Conservation (phyloP, 2,329 filamentous ascomycete genomes). For the Colletotrichum sp. region DNA sequence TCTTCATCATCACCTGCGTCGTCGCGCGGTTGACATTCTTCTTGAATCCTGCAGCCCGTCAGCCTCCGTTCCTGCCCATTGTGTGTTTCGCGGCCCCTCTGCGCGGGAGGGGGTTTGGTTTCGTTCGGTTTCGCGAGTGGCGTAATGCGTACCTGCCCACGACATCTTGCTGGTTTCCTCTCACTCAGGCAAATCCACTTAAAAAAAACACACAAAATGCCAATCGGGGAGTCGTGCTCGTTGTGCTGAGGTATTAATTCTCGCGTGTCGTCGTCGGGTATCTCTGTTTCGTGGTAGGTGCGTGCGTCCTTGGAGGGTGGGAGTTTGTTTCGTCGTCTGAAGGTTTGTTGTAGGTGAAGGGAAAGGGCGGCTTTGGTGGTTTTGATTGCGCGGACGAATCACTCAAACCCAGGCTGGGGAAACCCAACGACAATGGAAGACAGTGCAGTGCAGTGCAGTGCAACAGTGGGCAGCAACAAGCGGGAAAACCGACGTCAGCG, state of each 20-base stretch:
- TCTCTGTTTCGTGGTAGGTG: neutral
- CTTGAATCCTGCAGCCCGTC: slow-evolving; percentile 52
- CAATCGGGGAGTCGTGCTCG: neutral
- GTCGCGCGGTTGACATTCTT: slow-evolving; percentile 99
- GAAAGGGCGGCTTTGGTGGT: neutral
- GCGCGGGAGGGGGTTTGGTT: neutral
- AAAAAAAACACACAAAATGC: neutral
- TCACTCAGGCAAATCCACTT: neutral
- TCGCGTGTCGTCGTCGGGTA: neutral
- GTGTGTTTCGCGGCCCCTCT: neutral
- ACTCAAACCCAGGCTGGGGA: slow-evolving; percentile 9
- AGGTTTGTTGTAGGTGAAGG: neutral
- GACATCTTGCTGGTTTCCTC: slow-evolving; percentile 41
- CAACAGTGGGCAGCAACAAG: neutral
- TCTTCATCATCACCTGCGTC: slow-evolving; percentile 99
- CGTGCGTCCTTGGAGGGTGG: neutral
- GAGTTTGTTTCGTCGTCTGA: slow-evolving; percentile 15
- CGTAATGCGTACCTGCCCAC: slow-evolving; percentile 46
- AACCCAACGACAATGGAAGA: slow-evolving; percentile 1
- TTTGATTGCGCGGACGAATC: slow-evolving; percentile 21
- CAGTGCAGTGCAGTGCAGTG: neutral
- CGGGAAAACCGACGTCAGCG: slow-evolving; percentile 27
- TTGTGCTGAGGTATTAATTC: neutral
- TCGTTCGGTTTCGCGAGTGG: slow-evolving; percentile 12
- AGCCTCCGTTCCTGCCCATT: neutral